phyloP scores from a whole-genome alignment of 2,329 filamentous ascomycete species.

The Thermochaetoides dissita region DNA sequence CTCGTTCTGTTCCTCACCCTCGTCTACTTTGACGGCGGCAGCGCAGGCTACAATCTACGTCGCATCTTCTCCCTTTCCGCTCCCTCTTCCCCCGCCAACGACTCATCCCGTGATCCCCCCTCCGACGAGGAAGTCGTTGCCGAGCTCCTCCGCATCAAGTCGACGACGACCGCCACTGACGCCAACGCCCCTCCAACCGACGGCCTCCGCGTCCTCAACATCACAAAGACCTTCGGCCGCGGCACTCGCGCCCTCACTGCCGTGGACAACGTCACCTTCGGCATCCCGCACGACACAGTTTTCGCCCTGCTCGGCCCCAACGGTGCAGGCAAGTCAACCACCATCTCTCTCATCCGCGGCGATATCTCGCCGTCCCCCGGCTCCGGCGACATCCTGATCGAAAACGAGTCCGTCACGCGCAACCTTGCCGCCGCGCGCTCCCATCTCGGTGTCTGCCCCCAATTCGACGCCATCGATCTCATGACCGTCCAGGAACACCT shows the following conservation, averaged over 20 bases:
- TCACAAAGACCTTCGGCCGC: slow-evolving; percentile 66
- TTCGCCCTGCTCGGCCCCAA: slow-evolving; percentile 85
- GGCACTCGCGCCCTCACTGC: slow-evolving; percentile 40
- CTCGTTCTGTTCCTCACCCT: slow-evolving; percentile 57
- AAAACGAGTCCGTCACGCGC: slow-evolving; percentile 59
- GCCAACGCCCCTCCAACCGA: slow-evolving; percentile 28
- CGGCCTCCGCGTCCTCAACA: slow-evolving; percentile 63
- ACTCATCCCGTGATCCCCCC: background rate
- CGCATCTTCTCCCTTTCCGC: slow-evolving; percentile 23
- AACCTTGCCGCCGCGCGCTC: slow-evolving; percentile 58
- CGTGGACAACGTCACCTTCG: slow-evolving; percentile 80
- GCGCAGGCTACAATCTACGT: slow-evolving; percentile 40
- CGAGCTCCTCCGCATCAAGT: slow-evolving; percentile 50
- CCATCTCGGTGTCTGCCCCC: slow-evolving; percentile 82
- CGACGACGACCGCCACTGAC: slow-evolving; percentile 24
- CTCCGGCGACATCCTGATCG: slow-evolving; percentile 69
- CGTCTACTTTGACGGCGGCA: slow-evolving; percentile 69
- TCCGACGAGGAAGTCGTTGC: slow-evolving; percentile 48
- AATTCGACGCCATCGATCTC: slow-evolving; percentile 73
- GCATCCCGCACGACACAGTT: slow-evolving; percentile 64
- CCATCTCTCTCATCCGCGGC: slow-evolving; percentile 79
- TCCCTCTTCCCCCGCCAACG: background rate
- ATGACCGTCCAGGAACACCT: slow-evolving; percentile 86
- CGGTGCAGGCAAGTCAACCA: slow-evolving; percentile 82
- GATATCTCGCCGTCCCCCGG: slow-evolving; percentile 60